Conservation (phyloP, 306 rosid species). For the Abrus pulchellus region DNA sequence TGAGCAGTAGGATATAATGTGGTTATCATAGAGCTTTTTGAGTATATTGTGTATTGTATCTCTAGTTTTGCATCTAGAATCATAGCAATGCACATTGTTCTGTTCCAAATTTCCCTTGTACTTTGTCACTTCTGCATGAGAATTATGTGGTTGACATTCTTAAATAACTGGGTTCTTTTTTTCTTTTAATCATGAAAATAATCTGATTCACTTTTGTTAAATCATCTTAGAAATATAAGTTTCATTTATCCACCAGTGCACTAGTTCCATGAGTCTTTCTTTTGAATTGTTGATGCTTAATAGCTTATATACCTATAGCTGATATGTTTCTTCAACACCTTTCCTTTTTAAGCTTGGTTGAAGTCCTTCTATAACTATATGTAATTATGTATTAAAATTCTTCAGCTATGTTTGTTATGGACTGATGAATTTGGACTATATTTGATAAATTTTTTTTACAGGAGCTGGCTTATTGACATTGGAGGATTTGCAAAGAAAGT, state of each 20-base stretch:
- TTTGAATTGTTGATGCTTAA: background rate
- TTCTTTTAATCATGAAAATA: background rate
- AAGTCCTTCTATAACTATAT: background rate
- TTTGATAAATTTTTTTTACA: slow-evolving; percentile 55
- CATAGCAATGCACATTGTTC: background rate
- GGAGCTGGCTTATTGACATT: slow-evolving; percentile 82
- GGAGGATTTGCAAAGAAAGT: slow-evolving; percentile 89
- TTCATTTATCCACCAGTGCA: background rate
- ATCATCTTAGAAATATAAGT: slow-evolving; percentile 4
- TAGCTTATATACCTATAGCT: background rate
- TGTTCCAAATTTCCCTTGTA: background rate
- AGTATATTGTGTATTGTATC: background rate
- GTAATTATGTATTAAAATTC: background rate
- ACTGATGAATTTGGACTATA: slow-evolving; percentile 26
- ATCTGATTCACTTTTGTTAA: background rate
- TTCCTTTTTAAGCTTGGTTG: background rate
- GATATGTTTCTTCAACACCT: background rate
- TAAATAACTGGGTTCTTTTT: background rate
- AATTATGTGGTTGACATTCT: background rate
- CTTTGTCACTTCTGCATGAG: background rate
- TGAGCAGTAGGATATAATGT: background rate
- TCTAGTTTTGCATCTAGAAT: background rate
- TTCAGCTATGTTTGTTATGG: slow-evolving; percentile 9
- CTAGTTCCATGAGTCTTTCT: background rate
- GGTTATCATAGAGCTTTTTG: background rate